phyloP scores from a whole-genome alignment of 345 rosid species.

The Cardamine occulta region DNA sequence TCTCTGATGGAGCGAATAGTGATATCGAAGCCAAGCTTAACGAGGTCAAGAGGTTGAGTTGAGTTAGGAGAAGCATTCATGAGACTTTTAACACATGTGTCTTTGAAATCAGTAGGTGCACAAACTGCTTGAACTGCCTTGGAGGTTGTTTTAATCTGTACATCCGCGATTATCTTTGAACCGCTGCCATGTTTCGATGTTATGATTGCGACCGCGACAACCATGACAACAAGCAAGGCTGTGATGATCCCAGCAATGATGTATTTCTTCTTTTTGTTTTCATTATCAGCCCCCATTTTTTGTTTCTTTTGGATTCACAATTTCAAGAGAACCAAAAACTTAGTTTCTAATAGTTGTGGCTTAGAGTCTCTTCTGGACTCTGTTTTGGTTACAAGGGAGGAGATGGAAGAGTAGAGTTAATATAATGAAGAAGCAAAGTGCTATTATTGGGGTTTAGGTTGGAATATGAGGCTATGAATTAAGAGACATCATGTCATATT shows the following conservation, averaged over 20 bases:
- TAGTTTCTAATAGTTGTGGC: neutral
- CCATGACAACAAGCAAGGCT: conserved; percentile 58
- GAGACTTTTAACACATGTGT: conserved; percentile 57
- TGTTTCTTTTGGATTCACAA: conserved; percentile 2
- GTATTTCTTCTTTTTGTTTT: conserved; percentile 43
- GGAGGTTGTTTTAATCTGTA: conserved; percentile 26
- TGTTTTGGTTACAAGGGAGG: conserved; percentile 1
- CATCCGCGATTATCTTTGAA: too few relatives aligned
- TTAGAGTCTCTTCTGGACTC: neutral
- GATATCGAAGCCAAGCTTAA: conserved; percentile 51
- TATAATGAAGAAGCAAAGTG: neutral
- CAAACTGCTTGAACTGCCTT: conserved; percentile 61
- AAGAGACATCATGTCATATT: neutral
- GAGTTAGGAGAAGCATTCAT: conserved; percentile 49
- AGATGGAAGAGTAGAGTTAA: neutral
- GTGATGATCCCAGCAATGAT: conserved; percentile 48
- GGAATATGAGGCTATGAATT: neutral
- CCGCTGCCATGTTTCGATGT: neutral
- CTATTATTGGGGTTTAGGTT: conserved; percentile 18
- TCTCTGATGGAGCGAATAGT: conserved; percentile 47
- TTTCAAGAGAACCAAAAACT: conserved; percentile 6
- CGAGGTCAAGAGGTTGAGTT: conserved; percentile 59
- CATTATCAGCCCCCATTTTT: conserved; percentile 17
- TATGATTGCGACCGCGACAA: conserved; percentile 51
- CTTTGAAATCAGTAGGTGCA: conserved; percentile 58